phyloP scores from a whole-genome alignment of 768 basidiomycete species.

The Serpula lacrymans region DNA sequence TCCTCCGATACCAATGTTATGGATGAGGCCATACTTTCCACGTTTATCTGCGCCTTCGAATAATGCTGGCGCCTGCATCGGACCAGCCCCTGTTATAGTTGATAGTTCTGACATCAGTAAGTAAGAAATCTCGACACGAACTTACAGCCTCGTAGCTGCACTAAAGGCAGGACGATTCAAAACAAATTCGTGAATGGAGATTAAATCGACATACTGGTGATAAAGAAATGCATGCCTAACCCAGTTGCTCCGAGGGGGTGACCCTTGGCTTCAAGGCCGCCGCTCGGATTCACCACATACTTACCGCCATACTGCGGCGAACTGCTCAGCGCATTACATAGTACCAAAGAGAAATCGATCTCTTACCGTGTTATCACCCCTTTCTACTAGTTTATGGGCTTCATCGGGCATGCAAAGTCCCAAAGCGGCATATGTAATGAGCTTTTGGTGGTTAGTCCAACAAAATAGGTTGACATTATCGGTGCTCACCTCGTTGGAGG shows the following conservation, averaged over 20 bases:
- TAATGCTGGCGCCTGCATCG: conserved; percentile 69
- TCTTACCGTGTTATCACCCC: conserved; percentile 72
- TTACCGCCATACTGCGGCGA: conserved; percentile 65
- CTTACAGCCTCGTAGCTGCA: conserved; percentile 65
- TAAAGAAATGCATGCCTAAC: conserved; percentile 77
- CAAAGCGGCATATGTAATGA: conserved; percentile 72
- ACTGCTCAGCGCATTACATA: neutral
- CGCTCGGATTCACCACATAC: conserved; percentile 72
- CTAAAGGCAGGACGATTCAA: conserved; percentile 23
- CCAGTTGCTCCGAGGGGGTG: conserved; percentile 76
- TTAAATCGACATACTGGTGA: conserved; percentile 50
- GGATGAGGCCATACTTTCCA: conserved; percentile 70
- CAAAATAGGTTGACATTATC: no score
- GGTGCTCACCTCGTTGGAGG: conserved; percentile 69
- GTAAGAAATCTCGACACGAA: neutral
- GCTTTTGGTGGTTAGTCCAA: conserved; percentile 31
- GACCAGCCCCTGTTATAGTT: conserved; percentile 55
- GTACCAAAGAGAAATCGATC: conserved; percentile 2
- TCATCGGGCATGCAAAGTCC: conserved; percentile 59
- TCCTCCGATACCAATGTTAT: conserved; percentile 74
- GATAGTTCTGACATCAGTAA: neutral
- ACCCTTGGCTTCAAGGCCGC: conserved; percentile 78
- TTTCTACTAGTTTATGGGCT: conserved; percentile 64
- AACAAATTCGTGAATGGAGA: conserved; percentile 2
- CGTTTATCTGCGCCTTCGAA: conserved; percentile 55